Evolutionary conservation across 805 yeast genomes (phyloP), one percentile per base, ranked within the genome.

Genomic region (Tetrapisispora iriomotensis): DNA sequence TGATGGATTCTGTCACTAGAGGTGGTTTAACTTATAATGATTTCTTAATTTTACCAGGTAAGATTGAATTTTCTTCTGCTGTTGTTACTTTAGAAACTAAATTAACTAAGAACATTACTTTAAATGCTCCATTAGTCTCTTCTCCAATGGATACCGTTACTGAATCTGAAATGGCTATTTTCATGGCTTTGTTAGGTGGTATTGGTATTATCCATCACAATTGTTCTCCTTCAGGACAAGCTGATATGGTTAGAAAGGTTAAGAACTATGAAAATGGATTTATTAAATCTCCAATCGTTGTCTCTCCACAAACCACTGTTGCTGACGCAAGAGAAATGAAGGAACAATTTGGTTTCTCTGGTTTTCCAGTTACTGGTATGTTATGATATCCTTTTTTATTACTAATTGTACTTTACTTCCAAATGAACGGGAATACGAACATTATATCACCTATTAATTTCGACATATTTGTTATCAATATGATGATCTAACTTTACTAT

Each of bases 61-160:
- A 86, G 70, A 84, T 90, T 58, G 73, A 77, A 55, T 88, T 88
- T 71, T 84, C 96, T 46, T 76, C 96, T 23, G 71, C 80, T 38
- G 67, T 53, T 18, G 96, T 92, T 45, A 66, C 69, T 36, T 72
- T 90, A 61, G 95, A 88, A 53, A 74, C 95, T 48, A 82, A 75
- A 65, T 72, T 92, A 65, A 90, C 98, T 60, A 88, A 82, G 71
- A 82, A 81, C 59, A 92, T 92, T 71, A 66, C 92, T 40, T 72
- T 92, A 66, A 87, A 82, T 71, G 71, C 95, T 34, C 98, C 98
- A 42, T 86, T 92, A 51, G 90, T 92, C 44, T 90, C 97, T 17
- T 86, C 97, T 56, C 98, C 98, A 53, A 92, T 92, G 98, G 98
- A 92, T 69, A 92, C 98, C 36, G 98, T 92, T 50, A 92, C 98